Evolutionary conservation across 1,284 basidiomycete species (phyloP), one percentile per base, ranked within the genome.

Genomic region (Veloboletus limbatus): DNA sequence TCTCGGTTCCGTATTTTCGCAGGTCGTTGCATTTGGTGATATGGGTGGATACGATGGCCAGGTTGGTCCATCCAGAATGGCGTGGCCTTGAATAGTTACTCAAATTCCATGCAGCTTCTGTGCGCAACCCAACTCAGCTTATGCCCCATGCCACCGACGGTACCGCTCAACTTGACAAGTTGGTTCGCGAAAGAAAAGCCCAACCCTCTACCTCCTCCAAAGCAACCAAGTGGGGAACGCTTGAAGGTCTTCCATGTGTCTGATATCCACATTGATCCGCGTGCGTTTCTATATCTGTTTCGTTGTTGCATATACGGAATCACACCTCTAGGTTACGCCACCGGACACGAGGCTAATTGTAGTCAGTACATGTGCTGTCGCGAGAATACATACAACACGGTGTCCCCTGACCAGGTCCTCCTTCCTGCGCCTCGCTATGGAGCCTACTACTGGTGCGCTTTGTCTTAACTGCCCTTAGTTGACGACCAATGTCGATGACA

Each of bases 261-360:
- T 1, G 88, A 90, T 58, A 72, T 86, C 49, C 89, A 92, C 66
- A 65, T 92, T 38, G 88, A 91, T 57, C 81, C 87, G 21, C 72
- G 77, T 82, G 56, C 40, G 76, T 65, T 34, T 9, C n/a, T 4
- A 25, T 11, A 2, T 20, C 26, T 25, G 14, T 4, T 14, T 26
- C 20, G 7, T 36, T 18, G 6, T 13, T 22, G 2, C 4, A 14
- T 26, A 10, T 32, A 43, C 20, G 18, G 33, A 44, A 28, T 32
- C 7, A 3, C 26, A 27, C 38, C 2, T 47, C 18, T 42, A 82
- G 84, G 76, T 27, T 91, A 81, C 55, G 73, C 82, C 3, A 87
- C 77, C 21, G 83, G 84, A 8, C 68, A 82, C 14, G 88, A 90
- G 65, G 85, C 78, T 1, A 81, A 85, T 54, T 89, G 88, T 60